Base-by-base conservation (phyloP, 345 rosid species). In the Dimocarpus longan region DNA sequence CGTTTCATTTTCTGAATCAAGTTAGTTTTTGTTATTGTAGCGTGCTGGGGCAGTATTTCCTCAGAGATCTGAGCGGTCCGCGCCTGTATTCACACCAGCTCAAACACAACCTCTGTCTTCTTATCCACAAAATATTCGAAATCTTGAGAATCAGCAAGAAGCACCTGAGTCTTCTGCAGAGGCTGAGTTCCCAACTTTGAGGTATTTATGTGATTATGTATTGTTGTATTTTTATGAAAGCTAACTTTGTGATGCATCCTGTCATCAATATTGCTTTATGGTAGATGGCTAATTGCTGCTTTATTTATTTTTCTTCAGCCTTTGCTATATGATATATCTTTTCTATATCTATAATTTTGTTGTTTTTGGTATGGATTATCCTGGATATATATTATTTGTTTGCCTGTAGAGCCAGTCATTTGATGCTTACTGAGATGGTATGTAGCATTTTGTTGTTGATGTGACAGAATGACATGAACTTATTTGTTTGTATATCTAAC, bases 31-130 rank as follows among this genome's bases (percentile, higher is more conserved):
- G 22, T 76, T 76, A n/a, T 90, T 84, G 84, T 95, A 97, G 99
- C 98, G 98, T 43, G 93, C 95, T 67, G 99, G 99, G 69, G 97
- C 99, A 75, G 98, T 97, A 71, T 97, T 97, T 79, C 99, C 99
- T 81, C 95, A 88, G 82, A 91, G 98, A 85, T 74, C 97, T 5
- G 98, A 97, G 86, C 89, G 90, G 79, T 84, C 98, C 48, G 94
- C 97, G 44, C 98, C 98, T 66, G 94, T 93, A 83, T 91, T 96
- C 76, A 97, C 99, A 37, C 97, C 97, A 79, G 97, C 93, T 54
- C 98, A 94, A 85, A 90, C 99, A 59, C 98, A 93, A 76, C 98
- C 98, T 59, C 81, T 94, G 86, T 28, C 98, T 18, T 91, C 95
- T 40, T 92, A 87, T 88, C 95, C 98, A 68, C 93, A 73, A 88